phyloP scores from a whole-genome alignment of 2,329 filamentous ascomycete genomes.

The Penicillium italicum region DNA sequence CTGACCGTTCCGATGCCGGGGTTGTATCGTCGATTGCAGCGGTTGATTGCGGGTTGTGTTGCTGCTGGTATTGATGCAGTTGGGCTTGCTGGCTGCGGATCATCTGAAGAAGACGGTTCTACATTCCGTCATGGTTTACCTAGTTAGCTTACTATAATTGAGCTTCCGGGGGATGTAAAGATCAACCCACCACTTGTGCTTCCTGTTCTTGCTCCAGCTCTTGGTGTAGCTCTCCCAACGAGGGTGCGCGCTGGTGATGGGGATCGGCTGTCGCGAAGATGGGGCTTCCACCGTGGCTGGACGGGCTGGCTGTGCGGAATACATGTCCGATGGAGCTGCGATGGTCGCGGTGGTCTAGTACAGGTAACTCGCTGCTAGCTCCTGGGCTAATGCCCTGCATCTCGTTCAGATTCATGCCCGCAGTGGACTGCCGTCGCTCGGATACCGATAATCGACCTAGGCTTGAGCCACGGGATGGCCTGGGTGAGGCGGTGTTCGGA shows the following conservation, averaged over 20 bases:
- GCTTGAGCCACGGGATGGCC: slow-evolving; percentile 37
- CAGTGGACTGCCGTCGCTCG: slow-evolving; percentile 44
- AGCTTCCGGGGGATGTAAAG: neutral
- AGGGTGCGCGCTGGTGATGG: slow-evolving; percentile 48
- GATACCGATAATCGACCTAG: slow-evolving; percentile 37
- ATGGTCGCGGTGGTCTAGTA: slow-evolving; percentile 30
- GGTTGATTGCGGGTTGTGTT: slow-evolving; percentile 25
- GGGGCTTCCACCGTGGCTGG: slow-evolving; percentile 42
- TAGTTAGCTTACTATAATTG: neutral
- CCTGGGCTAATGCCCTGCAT: neutral
- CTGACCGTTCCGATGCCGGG: slow-evolving; percentile 43
- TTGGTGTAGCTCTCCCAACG: slow-evolving; percentile 49
- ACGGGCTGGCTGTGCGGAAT: slow-evolving; percentile 43
- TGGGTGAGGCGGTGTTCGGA: slow-evolving; percentile 43
- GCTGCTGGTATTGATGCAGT: slow-evolving; percentile 39
- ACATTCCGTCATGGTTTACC: neutral
- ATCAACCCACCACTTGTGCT: slow-evolving; percentile 46
- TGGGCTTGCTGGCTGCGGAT: slow-evolving; percentile 48
- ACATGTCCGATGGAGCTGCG: slow-evolving; percentile 39
- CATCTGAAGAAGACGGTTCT: slow-evolving; percentile 51
- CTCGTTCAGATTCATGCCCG: slow-evolving; percentile 41
- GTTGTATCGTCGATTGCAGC: slow-evolving; percentile 44
- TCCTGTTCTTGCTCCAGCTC: slow-evolving; percentile 52
- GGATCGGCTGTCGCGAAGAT: slow-evolving; percentile 45
- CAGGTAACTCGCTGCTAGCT: slow-evolving; percentile 34